Evolutionary conservation across 1,139 yeast genomes (phyloP).

Genomic region (Diutina ranongensis): DNA sequence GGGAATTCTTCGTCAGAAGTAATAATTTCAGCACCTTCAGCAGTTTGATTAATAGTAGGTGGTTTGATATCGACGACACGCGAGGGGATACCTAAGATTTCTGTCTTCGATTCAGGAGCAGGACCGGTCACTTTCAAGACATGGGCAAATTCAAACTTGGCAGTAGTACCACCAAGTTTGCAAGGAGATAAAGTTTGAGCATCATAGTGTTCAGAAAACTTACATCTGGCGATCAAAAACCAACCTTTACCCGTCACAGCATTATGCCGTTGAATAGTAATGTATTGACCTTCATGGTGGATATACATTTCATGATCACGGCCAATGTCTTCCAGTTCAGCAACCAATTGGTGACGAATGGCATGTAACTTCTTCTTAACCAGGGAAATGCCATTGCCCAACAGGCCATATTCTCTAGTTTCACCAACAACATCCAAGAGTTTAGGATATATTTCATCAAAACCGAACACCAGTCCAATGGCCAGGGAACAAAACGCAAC

Average conservation of each 20-base stretch:
- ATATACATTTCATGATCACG: constrained; percentile 87
- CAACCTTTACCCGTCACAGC: constrained; percentile 82
- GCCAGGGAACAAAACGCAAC: constrained; percentile 92
- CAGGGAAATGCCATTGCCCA: constrained; percentile 54
- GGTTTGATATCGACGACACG: constrained; percentile 35
- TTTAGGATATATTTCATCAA: constrained; percentile 82
- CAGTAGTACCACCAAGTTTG: constrained; percentile 54
- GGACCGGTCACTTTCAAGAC: constrained; percentile 45
- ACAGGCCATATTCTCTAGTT: constrained; percentile 44
- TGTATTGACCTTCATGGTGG: constrained; percentile 87
- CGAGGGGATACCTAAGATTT: constrained; percentile 54
- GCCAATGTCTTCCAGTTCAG: constrained; percentile 47
- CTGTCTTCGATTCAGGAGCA: constrained; percentile 24
- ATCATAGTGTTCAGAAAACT: constrained; percentile 33
- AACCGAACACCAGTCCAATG: constrained; percentile 89
- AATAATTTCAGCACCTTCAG: constrained; percentile 37
- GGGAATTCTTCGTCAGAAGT: constrained; percentile 47
- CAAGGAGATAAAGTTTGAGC: constrained; percentile 48
- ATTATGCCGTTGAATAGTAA: constrained; percentile 80
- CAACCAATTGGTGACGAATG: constrained; percentile 51
- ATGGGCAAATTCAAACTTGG: constrained; percentile 48
- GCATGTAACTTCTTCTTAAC: constrained; percentile 52
- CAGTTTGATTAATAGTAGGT: constrained; percentile 8
- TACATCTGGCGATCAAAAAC: constrained; percentile 80
- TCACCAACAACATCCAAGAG: constrained; percentile 78